A percentile compares a stretch with the other conserved stretches of the same genome.
phyloP scores from a whole-genome alignment of 495 filamentous ascomycete species.

The Penicillium riverlandense region DNA sequence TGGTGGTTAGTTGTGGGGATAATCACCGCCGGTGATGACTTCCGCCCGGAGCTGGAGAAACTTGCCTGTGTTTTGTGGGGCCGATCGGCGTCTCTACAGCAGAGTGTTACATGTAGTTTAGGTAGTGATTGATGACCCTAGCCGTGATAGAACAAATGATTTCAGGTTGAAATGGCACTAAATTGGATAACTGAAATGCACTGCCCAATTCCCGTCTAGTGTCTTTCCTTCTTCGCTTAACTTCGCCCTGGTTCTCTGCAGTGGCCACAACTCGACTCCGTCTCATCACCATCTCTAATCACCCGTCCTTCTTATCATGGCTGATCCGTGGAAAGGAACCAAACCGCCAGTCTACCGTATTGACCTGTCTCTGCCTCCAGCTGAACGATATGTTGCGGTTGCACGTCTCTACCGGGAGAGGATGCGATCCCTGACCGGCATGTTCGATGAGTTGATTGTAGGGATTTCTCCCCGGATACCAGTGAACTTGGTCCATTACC shows the following conservation, averaged over 20 bases:
- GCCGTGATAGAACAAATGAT: no score
- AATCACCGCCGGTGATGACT: slow-evolving; percentile 2
- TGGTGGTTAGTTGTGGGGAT: not conserved
- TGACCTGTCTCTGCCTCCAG: slow-evolving; percentile 51
- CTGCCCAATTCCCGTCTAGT: no score
- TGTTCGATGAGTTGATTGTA: slow-evolving; percentile 42
- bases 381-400: slow-evolving; percentile 45
- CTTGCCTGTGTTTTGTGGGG: slow-evolving; percentile 12
- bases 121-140: no score
- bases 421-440: slow-evolving; percentile 28
- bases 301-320: not conserved
- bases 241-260: no score
- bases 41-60: slow-evolving; percentile 21
- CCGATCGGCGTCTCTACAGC: not conserved
- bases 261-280: no score
- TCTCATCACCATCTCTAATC: not conserved
- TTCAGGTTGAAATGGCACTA: no score
- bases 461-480: slow-evolving; percentile 16
- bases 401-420: slow-evolving; percentile 34
- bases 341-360: slow-evolving; percentile 41
- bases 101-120: no score
- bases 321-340: not conserved
- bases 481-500: slow-evolving; percentile 19
- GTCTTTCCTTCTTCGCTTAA: no score
- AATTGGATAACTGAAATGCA: no score